Percentiles rank a stretch among this genome's conserved stretches.
phyloP scores from a whole-genome alignment of 495 filamentous ascomycete species.

The Glarea lozoyensis region DNA sequence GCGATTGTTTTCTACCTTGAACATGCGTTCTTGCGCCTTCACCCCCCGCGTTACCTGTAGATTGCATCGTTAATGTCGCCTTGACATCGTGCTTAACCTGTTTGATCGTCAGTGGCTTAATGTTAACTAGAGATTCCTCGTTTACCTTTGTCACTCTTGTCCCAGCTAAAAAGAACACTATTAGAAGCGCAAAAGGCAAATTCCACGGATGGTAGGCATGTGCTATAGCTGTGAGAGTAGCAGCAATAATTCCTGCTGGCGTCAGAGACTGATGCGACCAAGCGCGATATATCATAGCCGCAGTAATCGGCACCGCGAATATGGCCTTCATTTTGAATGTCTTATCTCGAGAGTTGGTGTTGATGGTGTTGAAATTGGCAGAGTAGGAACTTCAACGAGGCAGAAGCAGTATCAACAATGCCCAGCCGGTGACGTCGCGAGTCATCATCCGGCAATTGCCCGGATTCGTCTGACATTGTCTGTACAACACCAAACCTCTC shows the following conservation, averaged over 20 bases:
- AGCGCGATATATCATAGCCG: slow-evolving; percentile 58
- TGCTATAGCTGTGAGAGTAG: slow-evolving; percentile 59
- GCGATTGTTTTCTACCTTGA: slow-evolving; percentile 37
- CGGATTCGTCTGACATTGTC: too few species aligned
- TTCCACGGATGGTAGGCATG: slow-evolving; percentile 90
- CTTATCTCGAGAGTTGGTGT: not conserved
- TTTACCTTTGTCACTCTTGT: slow-evolving; percentile 77
- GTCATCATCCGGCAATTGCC: too few species aligned
- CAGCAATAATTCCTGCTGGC: slow-evolving; percentile 57
- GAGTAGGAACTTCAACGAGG: too few species aligned
- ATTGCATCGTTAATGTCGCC: slow-evolving; percentile 64
- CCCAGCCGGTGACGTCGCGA: too few species aligned
- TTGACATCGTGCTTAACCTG: slow-evolving; percentile 86
- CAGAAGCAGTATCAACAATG: too few species aligned
- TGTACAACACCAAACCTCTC: too few species aligned
- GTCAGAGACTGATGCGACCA: slow-evolving; percentile 69
- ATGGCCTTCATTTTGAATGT: slow-evolving; percentile 54
- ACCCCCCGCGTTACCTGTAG: slow-evolving; percentile 60
- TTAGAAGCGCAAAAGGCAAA: slow-evolving; percentile 72
- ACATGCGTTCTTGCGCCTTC: slow-evolving; percentile 76
- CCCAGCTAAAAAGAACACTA: slow-evolving; percentile 79
- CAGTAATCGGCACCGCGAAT: slow-evolving; percentile 56
- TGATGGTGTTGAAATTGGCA: not conserved
- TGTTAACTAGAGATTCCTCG: not conserved
- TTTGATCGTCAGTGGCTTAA: slow-evolving; percentile 8